Conservation (phyloP, 2,329 filamentous ascomycete genomes). For the Hymenoscyphus scutula region DNA sequence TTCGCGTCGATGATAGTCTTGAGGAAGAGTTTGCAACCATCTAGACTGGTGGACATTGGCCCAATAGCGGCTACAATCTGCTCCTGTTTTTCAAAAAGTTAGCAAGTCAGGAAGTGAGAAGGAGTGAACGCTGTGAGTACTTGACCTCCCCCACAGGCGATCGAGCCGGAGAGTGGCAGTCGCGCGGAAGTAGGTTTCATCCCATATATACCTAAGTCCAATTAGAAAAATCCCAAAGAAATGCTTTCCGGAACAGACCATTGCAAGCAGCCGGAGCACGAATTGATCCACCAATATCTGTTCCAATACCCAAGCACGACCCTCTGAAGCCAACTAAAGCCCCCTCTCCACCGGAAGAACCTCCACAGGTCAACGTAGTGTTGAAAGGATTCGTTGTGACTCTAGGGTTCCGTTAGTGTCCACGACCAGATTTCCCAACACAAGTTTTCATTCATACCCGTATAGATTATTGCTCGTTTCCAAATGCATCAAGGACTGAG, state of each 20-base stretch:
- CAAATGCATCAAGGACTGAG: slow-evolving; percentile 48
- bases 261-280: slow-evolving; percentile 47
- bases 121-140: no score
- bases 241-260: slow-evolving; percentile 31
- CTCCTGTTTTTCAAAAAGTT: slow-evolving; percentile 15
- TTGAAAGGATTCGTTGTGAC: slow-evolving; percentile 55
- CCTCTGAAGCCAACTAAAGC: slow-evolving; percentile 52
- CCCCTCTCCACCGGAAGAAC: slow-evolving; percentile 56
- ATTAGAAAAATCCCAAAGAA: neutral
- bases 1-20: slow-evolving; percentile 42
- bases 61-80: slow-evolving; percentile 49
- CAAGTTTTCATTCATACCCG: slow-evolving; percentile 44
- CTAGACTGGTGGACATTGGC: slow-evolving; percentile 52
- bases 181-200: slow-evolving; percentile 34
- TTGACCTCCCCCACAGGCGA: slow-evolving; percentile 26
- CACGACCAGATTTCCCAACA: slow-evolving; percentile 25
- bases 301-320: slow-evolving; percentile 52
- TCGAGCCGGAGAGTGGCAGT: slow-evolving; percentile 27
- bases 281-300: slow-evolving; percentile 52
- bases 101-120: no score
- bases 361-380: slow-evolving; percentile 48
- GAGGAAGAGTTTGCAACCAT: slow-evolving; percentile 45
- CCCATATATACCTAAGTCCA: slow-evolving; percentile 31
- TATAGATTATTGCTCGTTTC: slow-evolving; percentile 47
- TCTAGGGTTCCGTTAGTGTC: slow-evolving; percentile 32